Evolutionary conservation across 495 filamentous ascomycete genomes (phyloP).

Genomic region (Neurospora tetrasperma): DNA sequence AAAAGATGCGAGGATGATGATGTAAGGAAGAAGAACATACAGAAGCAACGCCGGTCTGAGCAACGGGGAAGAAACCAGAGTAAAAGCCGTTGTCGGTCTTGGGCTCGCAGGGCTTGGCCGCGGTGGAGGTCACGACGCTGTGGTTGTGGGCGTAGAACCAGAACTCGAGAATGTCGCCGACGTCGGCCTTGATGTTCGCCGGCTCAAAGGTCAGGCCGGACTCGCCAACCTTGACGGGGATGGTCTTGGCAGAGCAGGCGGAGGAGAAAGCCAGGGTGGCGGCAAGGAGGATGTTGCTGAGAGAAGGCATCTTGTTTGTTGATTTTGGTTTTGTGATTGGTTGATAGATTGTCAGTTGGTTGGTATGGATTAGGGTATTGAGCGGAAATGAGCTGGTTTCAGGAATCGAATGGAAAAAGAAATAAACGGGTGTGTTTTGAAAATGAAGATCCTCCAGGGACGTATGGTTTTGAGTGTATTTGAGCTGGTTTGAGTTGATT

Average conservation of each 20-base stretch:
- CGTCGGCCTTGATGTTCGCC: slow-evolving; percentile 23
- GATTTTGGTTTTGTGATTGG: background rate
- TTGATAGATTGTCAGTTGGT: background rate
- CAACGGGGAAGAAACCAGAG: slow-evolving; percentile 34
- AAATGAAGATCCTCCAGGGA: background rate
- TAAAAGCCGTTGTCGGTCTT: slow-evolving; percentile 30
- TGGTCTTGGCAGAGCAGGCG: slow-evolving; percentile 10
- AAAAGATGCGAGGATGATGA: too few species aligned
- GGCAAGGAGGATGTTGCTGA: slow-evolving; percentile 9
- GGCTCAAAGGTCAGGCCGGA: slow-evolving; percentile 23
- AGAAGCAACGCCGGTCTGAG: slow-evolving; percentile 11
- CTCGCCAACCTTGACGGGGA: slow-evolving; percentile 19
- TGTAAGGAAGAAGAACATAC: slow-evolving; percentile 6
- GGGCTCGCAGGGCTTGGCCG: slow-evolving; percentile 37
- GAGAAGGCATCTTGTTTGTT: slow-evolving; percentile 2
- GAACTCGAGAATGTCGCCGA: slow-evolving; percentile 44
- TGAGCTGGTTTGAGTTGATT: background rate
- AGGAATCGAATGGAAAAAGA: background rate
- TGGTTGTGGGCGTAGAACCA: slow-evolving; percentile 42
- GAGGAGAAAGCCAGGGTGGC: slow-evolving; percentile 12
- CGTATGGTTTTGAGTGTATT: background rate
- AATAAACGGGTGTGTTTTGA: background rate
- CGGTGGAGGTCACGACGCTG: slow-evolving; percentile 38
- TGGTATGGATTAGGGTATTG: background rate
- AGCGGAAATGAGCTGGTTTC: background rate